Evolutionary conservation across 2,329 filamentous ascomycete species (phyloP), one percentile per base, ranked within the genome.

Genomic region (Ophiocordyceps camponoti-leonardi): DNA sequence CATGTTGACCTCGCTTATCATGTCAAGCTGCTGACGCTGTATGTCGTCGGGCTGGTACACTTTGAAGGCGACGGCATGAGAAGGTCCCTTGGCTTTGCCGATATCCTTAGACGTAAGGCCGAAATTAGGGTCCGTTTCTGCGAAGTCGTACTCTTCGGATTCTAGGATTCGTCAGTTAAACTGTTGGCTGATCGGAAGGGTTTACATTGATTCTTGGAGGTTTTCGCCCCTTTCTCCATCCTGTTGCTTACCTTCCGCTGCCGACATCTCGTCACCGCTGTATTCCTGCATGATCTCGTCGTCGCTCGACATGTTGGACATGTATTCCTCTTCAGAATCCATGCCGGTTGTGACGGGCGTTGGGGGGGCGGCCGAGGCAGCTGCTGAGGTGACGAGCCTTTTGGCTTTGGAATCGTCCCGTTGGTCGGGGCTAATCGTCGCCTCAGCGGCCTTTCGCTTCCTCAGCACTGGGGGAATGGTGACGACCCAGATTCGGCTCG

Each of bases 321-420:
- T 83, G 63, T 88, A 88, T 49, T 95, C 90, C 58, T 95, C 87
- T 56, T 96, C 90, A 10, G 88, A 95, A 67, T 94, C 87, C 88
- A 95, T 95, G 51, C 69, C 75, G 61, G 68, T 67, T 44, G 66
- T 70, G 20, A 59, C 58, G n/a, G 61, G 67, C 43, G 75, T 79
- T 48, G 73, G 62, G 26, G 75, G 73, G 6, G 75, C 76, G 16
- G 74, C 73, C 20, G 78, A 49, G 61, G 66, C 64, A 56, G 68
- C 69, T 66, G 68, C 69, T 66, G 73, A 74, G 68, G 70, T 69
- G 67, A 72, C 67, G 59, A 69, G 61, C 65, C 68, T 73, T 67
- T 76, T 78, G 52, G 66, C 69, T 14, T 67, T 64, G 52, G 57
- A 55, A 52, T 58, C 53, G 53, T 69, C 65, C 57, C 62, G 57